Evolutionary conservation across 2,329 filamentous ascomycete genomes (phyloP).

Genomic region (Hypoxylon sp.): DNA sequence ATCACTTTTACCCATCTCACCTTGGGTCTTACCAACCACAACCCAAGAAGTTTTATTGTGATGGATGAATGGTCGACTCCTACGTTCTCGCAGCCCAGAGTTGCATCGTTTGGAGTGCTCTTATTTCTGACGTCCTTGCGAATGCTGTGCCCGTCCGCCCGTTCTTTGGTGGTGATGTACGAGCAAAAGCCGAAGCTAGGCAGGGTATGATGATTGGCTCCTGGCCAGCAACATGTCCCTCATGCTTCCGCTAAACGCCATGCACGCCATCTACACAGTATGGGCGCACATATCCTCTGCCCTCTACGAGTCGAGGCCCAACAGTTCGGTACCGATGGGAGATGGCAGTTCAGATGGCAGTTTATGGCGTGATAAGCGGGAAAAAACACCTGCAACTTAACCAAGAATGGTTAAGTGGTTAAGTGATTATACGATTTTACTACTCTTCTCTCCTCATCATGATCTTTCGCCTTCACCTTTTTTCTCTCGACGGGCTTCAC

Average conservation of each 20-base stretch:
- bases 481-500: neutral
- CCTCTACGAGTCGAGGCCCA: slow-evolving; percentile 18
- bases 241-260: slow-evolving; percentile 13
- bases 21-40: slow-evolving; percentile 21
- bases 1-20: slow-evolving; percentile 15
- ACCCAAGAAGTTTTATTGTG: slow-evolving; percentile 19
- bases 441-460: neutral
- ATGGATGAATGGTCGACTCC: no score
- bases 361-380: slow-evolving; percentile 36
- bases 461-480: neutral
- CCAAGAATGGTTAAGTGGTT: slow-evolving; percentile 4
- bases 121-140: slow-evolving; percentile 16
- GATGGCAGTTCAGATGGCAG: slow-evolving; percentile 37
- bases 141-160: slow-evolving; percentile 23
- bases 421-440: no score
- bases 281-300: slow-evolving; percentile 11
- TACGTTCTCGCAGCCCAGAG: slow-evolving; percentile 20
- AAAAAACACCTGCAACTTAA: slow-evolving; percentile 16
- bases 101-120: slow-evolving; percentile 25
- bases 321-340: slow-evolving; percentile 35
- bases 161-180: slow-evolving; percentile 21
- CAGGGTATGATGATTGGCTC: slow-evolving; percentile 19
- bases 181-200: slow-evolving; percentile 23
- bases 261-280: slow-evolving; percentile 29
- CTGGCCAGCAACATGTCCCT: slow-evolving; percentile 4